Base-by-base conservation (phyloP, 805 yeast species). In the Suhomyces sp. region DNA sequence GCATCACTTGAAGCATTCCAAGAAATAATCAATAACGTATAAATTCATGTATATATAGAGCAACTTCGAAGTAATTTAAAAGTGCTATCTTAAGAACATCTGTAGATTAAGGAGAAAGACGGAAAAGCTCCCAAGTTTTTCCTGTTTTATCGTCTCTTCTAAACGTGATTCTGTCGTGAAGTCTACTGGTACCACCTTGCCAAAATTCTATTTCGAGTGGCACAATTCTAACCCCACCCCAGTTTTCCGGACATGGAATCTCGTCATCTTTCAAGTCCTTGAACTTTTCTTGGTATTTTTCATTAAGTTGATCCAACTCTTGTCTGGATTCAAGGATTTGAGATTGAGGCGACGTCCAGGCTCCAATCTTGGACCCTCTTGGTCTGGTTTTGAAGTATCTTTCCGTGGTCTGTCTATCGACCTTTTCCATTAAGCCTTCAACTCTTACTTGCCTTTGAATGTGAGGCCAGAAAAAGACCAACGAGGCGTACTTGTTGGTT, bases 301-400 rank as follows among this genome's bases (percentile, higher is more conserved):
- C 64, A 49, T 83, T 83, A 13, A 77, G 61, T 0, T 66, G 62
- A 36, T 91, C 88, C 55, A 93, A 80, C 60, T 82, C 88, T 13
- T 81, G 81, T 57, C 97, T 77, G 44, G 74, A 68, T 12, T 66
- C 62, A 36, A 92, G 76, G 2, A 75, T 78, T 50, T 80, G 77
- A 33, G 92, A 83, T 75, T 94, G 99, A 4, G 96, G 96, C 27
- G 96, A 86, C 0, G 97, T 88, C 96, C 97, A 92, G 0, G 99
- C 99, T 29, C 99, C 98, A 56, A 94, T 84, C 65, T 88, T 85
- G 29, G 96, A 88, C 6, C 96, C 97, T 54, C 96, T 78, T 38
- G 99, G 99, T 65, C 99, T 81, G 0, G 96, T 87, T 49, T 82
- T 79, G 71, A 83, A 94, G 71, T 94, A 94, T 47, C 86, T 77